Evolutionary conservation across 1,284 basidiomycete genomes (phyloP).

Genomic region (Kwoniella shivajii): DNA sequence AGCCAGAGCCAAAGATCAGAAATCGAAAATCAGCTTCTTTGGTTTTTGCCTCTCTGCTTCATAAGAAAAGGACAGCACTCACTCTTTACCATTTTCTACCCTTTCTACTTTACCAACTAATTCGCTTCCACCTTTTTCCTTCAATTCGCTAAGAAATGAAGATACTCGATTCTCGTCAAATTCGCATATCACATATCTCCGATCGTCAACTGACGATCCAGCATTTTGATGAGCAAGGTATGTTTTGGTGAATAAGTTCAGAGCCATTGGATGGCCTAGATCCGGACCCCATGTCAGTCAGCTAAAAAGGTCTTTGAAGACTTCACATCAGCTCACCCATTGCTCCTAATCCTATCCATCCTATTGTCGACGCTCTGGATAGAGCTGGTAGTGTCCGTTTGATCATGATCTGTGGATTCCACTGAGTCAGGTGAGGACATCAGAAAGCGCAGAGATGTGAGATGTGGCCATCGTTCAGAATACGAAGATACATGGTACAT

Average conservation of each 20-base stretch:
- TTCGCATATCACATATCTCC: slow-evolving; percentile 49
- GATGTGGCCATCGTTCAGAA: no score
- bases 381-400: slow-evolving; percentile 25
- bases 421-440: no score
- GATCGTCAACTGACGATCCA: neutral
- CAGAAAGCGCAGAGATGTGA: no score
- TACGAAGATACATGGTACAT: no score
- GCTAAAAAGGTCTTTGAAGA: neutral
- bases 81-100: slow-evolving; percentile 37
- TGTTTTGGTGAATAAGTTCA: slow-evolving; percentile 51
- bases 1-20: no score
- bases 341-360: slow-evolving; percentile 51
- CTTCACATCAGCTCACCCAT: slow-evolving; percentile 48
- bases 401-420: no score
- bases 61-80: slow-evolving; percentile 8
- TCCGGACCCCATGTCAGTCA: neutral
- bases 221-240: slow-evolving; percentile 28
- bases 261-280: slow-evolving; percentile 50
- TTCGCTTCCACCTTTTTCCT: slow-evolving; percentile 28
- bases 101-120: slow-evolving; percentile 23
- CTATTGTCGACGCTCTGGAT: slow-evolving; percentile 38
- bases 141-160: slow-evolving; percentile 33
- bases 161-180: slow-evolving; percentile 34
- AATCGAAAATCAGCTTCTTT: no score
- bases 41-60: no score